Conservation (phyloP, 306 rosid species). For the Quercus robur region DNA sequence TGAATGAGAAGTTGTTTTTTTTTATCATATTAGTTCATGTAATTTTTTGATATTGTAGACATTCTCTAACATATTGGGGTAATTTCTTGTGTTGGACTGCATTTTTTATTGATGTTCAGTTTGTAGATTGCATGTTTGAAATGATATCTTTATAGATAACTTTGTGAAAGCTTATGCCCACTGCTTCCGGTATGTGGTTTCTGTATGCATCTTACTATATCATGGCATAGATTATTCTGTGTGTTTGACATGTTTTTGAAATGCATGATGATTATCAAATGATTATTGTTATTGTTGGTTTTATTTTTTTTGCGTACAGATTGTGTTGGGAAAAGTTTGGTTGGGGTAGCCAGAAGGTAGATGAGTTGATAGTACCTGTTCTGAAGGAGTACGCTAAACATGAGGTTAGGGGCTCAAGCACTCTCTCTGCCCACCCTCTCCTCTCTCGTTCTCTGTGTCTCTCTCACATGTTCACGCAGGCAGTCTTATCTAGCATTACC, state of each 20-base stretch:
- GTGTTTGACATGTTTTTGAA: constrained; percentile 1
- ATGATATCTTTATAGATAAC: not conserved
- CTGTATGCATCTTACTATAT: too few species aligned
- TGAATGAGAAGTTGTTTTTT: not conserved
- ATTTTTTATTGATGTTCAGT: not conserved
- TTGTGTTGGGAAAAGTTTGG: constrained; percentile 97
- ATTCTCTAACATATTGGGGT: not conserved
- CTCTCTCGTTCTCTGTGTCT: not conserved
- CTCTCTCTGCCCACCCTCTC: not conserved
- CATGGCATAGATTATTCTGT: not conserved
- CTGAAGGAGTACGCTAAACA: constrained; percentile 74
- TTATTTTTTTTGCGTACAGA: constrained; percentile 34
- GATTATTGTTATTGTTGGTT: not conserved
- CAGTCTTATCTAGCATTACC: not conserved
- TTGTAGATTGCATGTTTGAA: not conserved
- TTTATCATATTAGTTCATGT: not conserved
- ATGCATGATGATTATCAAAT: not conserved
- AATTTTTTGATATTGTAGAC: not conserved
- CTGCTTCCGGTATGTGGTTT: too few species aligned
- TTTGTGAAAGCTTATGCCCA: not conserved
- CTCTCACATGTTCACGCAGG: not conserved
- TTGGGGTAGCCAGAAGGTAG: constrained; percentile 81
- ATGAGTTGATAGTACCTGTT: constrained; percentile 85
- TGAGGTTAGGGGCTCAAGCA: constrained; percentile 53
- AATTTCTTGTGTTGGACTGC: not conserved